These are phyloP conservation scores for Hyphopichia buzzinii DNA, from an alignment of 1,139 yeast genomes.

Conservation along the genomic window DNA sequence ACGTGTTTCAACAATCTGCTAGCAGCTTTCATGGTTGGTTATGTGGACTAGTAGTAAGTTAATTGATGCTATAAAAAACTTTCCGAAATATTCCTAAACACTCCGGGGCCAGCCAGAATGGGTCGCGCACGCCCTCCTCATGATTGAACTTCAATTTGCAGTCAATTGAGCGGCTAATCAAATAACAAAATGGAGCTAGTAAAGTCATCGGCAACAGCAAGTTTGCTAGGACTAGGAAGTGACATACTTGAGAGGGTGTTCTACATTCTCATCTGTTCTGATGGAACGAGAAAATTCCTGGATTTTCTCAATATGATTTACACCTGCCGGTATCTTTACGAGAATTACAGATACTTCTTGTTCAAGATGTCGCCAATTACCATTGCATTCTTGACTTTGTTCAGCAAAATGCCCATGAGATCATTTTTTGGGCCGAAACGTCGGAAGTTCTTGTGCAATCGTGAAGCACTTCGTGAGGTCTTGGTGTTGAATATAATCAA, in stretches of 20 bases:
- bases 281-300: too few species aligned
- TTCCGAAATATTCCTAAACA: neutral
- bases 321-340: slow-evolving; percentile 7
- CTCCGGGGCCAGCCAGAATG: neutral
- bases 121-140: too few species aligned
- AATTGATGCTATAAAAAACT: too few species aligned
- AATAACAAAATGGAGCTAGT: too few species aligned
- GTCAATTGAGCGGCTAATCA: too few species aligned
- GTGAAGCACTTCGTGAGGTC: neutral
- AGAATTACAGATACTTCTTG: slow-evolving; percentile 5
- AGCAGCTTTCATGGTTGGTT: slow-evolving; percentile 31
- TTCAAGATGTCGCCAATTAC: slow-evolving; percentile 6
- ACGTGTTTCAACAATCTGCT: slow-evolving; percentile 38
- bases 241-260: too few species aligned
- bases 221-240: too few species aligned
- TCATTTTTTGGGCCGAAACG: neutral
- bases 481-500: neutral
- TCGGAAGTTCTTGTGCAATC: neutral
- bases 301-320: slow-evolving; percentile 5
- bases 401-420: neutral
- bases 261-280: neutral
- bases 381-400: neutral
- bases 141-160: too few species aligned
- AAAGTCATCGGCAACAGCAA: too few species aligned
- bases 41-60: too few species aligned